Evolutionary conservation across 2,329 filamentous ascomycete genomes (phyloP).

Genomic region (Colletotrichum sp.): DNA sequence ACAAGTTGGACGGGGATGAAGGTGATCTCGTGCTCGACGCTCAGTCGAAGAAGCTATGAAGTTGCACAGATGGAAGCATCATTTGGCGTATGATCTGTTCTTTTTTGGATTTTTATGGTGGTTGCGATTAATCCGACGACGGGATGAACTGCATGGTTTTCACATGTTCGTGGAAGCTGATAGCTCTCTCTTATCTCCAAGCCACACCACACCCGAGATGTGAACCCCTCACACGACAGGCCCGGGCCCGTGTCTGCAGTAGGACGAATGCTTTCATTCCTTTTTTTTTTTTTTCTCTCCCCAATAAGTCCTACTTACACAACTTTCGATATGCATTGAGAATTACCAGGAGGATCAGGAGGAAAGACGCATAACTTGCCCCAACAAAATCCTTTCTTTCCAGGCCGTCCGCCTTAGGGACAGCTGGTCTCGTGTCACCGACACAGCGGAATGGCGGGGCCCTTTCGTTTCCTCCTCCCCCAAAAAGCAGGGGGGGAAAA

Average conservation of each 20-base stretch:
- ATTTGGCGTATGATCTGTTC: not conserved
- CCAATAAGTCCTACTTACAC: not conserved
- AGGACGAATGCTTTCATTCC: not conserved
- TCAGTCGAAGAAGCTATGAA: not conserved
- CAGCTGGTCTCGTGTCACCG: not conserved
- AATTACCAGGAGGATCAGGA: not conserved
- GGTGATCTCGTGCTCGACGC: not conserved
- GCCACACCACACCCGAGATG: not conserved
- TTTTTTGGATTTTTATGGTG: not conserved
- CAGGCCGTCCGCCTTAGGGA: not conserved
- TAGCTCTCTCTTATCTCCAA: not conserved
- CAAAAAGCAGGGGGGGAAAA: not conserved
- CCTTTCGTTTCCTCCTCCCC: not conserved
- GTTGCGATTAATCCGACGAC: not conserved
- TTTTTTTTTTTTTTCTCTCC: too few relatives aligned
- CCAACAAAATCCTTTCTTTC: not conserved
- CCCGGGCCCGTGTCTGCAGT: not conserved
- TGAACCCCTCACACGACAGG: not conserved
- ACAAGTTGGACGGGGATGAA: not conserved
- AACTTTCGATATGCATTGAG: not conserved
- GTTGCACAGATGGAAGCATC: not conserved
- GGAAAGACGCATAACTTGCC: not conserved
- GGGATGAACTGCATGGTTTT: constrained; percentile 1
- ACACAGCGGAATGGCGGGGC: not conserved
- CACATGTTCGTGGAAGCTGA: constrained; percentile 1